Conservation (phyloP, 257 asterid species). For the Solanum sparsipilum region DNA sequence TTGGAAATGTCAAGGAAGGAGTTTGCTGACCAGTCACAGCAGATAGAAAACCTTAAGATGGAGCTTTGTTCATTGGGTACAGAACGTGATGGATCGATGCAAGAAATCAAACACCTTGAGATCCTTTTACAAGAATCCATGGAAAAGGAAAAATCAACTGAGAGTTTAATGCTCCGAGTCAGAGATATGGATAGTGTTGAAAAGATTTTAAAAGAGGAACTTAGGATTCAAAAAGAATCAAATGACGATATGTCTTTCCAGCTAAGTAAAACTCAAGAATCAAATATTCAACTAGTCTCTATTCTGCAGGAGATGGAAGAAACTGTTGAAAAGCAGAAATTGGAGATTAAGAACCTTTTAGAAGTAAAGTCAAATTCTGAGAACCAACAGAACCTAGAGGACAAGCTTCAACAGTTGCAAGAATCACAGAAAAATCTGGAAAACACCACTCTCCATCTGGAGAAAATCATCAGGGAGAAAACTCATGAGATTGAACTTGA, state of each 20-base stretch:
- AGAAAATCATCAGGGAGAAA: conserved; percentile 19
- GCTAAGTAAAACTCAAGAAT: conserved; percentile 37
- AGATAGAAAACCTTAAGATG: conserved; percentile 4
- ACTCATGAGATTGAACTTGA: conserved; percentile 14
- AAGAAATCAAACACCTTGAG: conserved; percentile 25
- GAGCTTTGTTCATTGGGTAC: conserved; percentile 17
- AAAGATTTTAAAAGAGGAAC: conserved; percentile 23
- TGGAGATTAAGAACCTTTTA: conserved; percentile 20
- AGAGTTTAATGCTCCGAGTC: background rate
- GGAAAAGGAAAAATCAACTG: conserved; percentile 8
- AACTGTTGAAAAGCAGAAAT: conserved; percentile 25
- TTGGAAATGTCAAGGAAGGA: conserved; percentile 28
- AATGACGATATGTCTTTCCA: conserved; percentile 12
- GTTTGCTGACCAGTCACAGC: conserved; percentile 16
- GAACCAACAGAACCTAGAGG: background rate
- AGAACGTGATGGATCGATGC: conserved; percentile 15
- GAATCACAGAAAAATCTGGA: conserved; percentile 9
- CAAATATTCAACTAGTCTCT: conserved; percentile 30
- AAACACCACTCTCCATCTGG: conserved; percentile 6
- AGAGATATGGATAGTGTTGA: conserved; percentile 1
- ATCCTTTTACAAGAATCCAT: conserved; percentile 11
- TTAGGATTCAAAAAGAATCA: conserved; percentile 24
- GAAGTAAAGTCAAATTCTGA: background rate
- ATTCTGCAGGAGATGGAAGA: conserved; percentile 47
- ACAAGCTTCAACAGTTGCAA: conserved; percentile 8